phyloP scores from a whole-genome alignment of 2,329 filamentous ascomycete species.

The Venturia nashicola region DNA sequence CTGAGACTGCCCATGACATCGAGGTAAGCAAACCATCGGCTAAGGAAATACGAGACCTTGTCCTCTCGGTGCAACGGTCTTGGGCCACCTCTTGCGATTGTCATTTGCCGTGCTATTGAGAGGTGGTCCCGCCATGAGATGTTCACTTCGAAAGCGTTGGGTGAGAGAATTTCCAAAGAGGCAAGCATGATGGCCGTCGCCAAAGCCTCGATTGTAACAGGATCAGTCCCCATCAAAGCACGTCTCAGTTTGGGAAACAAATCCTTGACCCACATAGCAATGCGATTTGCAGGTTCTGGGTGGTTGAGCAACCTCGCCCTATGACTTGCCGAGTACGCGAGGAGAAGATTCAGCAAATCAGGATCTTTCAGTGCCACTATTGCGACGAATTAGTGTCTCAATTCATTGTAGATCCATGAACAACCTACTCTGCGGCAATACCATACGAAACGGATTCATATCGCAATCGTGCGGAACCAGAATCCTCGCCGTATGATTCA shows the following conservation, averaged over 20 bases:
- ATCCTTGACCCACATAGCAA: constrained; percentile 68
- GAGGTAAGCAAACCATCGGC: constrained; percentile 73
- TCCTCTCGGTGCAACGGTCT: constrained; percentile 42
- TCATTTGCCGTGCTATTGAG: constrained; percentile 62
- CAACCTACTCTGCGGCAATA: constrained; percentile 49
- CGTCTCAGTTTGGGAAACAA: constrained; percentile 62
- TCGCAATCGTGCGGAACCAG: constrained; percentile 50
- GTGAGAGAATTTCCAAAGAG: constrained; percentile 72
- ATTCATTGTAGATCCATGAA: constrained; percentile 24
- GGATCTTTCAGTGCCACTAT: constrained; percentile 54
- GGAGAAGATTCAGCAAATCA: constrained; percentile 62
- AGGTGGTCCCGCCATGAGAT: constrained; percentile 75
- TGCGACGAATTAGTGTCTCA: constrained; percentile 28
- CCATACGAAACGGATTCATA: constrained; percentile 46
- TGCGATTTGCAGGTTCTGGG: constrained; percentile 61
- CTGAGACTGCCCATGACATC: constrained; percentile 65
- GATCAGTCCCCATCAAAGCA: constrained; percentile 49
- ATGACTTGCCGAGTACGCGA: constrained; percentile 78
- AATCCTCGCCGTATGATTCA: constrained; percentile 68
- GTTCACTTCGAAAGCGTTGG: constrained; percentile 66
- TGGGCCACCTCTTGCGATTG: constrained; percentile 51
- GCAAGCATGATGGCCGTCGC: constrained; percentile 78
- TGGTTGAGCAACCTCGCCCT: constrained; percentile 63
- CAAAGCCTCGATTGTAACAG: constrained; percentile 60
- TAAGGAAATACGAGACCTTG: constrained; percentile 59